Base-by-base conservation (phyloP, 2,329 filamentous ascomycete genomes). In the Didymella segeticola region DNA sequence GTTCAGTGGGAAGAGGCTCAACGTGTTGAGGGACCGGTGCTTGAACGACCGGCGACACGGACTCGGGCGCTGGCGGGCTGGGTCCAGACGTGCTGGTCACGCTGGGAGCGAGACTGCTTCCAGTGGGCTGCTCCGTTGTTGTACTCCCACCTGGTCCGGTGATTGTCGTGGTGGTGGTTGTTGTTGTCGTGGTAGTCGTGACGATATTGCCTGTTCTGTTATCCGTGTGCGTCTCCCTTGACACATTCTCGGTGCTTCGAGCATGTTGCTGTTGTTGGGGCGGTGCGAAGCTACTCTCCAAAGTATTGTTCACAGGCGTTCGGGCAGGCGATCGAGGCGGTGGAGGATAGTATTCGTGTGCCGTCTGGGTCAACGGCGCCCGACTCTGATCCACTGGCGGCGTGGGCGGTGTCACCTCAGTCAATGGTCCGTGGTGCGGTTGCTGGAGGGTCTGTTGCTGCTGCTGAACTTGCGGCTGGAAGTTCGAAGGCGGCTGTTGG, bases 181-280 rank as follows among this genome's bases (percentile, higher is more conserved):
- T 74, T 1, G 71, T 73, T 11, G 71, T 74, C 0, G 70, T 74
- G 8, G 68, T 72, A 3, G 69, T 68, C 5, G 70, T 73, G 3
- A 74, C 64, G 17, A 73, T 64, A 22, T 73, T 70, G 0, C 71
- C 71, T 7, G 71, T 72, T 12, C 58, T 62, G 17, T 54, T 56
- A 43, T 74, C 70, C 25, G 65, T 64, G 37, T 73, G 66, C 10
- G 69, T 68, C 27, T 74, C 70, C 38, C 56, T 58, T 2, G 62
- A 58, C 4, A 72, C 50, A 46, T 69, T 66, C 31, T 72, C 69
- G 26, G 57, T 62, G 38, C 60, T 67, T 39, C 60, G 56, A 12
- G 25, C 30, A 2, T 50, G 5, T 34, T 30, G 41, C 11, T 43
- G 41, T 20, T 50, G 47, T 15, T 41, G 41, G 4, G 52, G 42